Percentiles rank a stretch among this genome's conserved stretches.
These are phyloP conservation scores for Cyclotella sp. DNA, from an alignment of 108 stramenopile species.

Conservation along the genomic window DNA sequence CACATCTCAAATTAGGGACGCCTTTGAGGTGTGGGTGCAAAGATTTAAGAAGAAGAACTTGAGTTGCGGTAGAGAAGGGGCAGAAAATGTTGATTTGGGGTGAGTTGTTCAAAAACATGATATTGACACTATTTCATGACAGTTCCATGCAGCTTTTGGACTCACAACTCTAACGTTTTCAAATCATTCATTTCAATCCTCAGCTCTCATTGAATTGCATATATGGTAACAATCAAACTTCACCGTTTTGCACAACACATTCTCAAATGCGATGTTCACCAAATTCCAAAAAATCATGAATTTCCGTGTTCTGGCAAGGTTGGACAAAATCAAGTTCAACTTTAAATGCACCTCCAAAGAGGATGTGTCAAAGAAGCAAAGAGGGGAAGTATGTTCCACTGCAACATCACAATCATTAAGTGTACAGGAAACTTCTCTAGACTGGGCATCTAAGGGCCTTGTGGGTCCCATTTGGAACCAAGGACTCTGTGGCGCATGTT, in stretches of 20 bases:
- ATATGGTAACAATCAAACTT: constrained; percentile 77
- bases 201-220: constrained; percentile 87
- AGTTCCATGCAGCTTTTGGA: neutral
- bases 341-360: constrained; percentile 28
- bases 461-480: constrained; percentile 95
- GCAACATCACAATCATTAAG: constrained; percentile 19
- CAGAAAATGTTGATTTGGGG: constrained; percentile 71
- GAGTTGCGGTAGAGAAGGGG: constrained; percentile 51
- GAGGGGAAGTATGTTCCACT: constrained; percentile 12
- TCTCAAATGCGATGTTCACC: constrained; percentile 86
- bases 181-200: constrained; percentile 5
- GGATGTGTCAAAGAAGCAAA: neutral
- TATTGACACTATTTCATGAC: constrained; percentile 31
- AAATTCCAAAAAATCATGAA: constrained; percentile 78
- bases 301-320: constrained; percentile 57
- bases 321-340: constrained; percentile 45
- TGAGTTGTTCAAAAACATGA: constrained; percentile 41
- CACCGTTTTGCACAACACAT: constrained; percentile 90
- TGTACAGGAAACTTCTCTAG: constrained; percentile 48
- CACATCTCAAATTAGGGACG: constrained; percentile 15
- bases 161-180: neutral
- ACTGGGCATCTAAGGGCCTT: constrained; percentile 86
- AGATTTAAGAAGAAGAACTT: constrained; percentile 63
- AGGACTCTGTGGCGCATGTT: constrained; percentile 89
- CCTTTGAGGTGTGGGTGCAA: constrained; percentile 62